Evolutionary conservation across 768 basidiomycete genomes (phyloP), one percentile per base, ranked within the genome.

Genomic region (Suillus alpinus): DNA sequence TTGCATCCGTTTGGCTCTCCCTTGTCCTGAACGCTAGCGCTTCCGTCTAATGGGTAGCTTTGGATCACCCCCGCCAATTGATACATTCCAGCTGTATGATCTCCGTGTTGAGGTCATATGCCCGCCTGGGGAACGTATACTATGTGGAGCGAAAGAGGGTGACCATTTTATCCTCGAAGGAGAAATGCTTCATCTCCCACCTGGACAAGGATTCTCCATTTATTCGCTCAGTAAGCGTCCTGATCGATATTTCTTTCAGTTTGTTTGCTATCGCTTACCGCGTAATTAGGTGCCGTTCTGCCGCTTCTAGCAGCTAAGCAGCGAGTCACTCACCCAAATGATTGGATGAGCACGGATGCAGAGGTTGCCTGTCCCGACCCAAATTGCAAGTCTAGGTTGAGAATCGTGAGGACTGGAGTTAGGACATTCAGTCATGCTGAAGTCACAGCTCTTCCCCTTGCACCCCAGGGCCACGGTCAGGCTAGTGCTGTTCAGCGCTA

Each of bases 231-330:
- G 87, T 86, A 62, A 5, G 73, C 63, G 40, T 4, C 9, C 23
- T 41, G 7, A 40, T 59, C 44, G 10, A 6, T 8, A 62, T 7
- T 50, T 20, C 57, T 14, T 23, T 31, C 31, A 50, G 29, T 6
- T n/a, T 12, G 31, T 31, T 31, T 37, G 43, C 49, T 13, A 10
- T 14, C n/a, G 1, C 56, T 29, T 12, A 57, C 39, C 1, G 39
- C 10, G 47, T 13, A 23, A 26, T n/a, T 12, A 88, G 88, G 78
- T 29, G 78, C 86, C 8, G 77, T 89, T 18, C 77, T 89, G 8
- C 86, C 86, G 3, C 75, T 89, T n/a, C 75, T 89, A 8, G 84
- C 87, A 9, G 86, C 86, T 18, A 89, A 88, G 67, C 86, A 89
- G 61, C 80, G 87, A 5, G 71, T 71, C 14, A 82, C 81, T 2